Evolutionary conservation across 169 alveolate species (phyloP), one percentile per base, ranked within the genome.

Genomic region (Plasmodium malariae): DNA sequence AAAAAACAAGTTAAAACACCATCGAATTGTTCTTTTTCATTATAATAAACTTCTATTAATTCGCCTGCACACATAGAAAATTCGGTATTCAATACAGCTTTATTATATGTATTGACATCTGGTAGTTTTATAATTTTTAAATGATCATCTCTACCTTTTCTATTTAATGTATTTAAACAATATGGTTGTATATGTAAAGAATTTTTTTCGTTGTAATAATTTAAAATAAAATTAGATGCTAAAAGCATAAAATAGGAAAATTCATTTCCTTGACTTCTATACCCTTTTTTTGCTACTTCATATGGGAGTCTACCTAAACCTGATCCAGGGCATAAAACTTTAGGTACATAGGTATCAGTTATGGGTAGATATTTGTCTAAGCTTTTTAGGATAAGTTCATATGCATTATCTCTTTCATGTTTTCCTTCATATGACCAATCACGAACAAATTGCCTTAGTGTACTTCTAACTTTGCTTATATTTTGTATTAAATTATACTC

Each of bases 11-110:
- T 98, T 28, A 97, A 93, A 34, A 98, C 94, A 30, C 97, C 98
- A 92, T 98, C 99, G 97, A 99, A 98, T 54, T 92, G 74, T 48
- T 93, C 96, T 26, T 37, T 67, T 34, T 85, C 63, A 24, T 93
- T 90, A 59, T 74, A 86, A 76, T 94, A 89, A 0, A 96, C 98
- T 89, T 98, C 99, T 9, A 97, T 95, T 92, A 98, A 98, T 87
- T 98, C 99, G 4, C 99, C 99, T 11, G 99, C 99, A 55, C 98
- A 97, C 98, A 98, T 97, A 43, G 99, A 96, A 74, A 98, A 95
- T 78, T 97, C 98, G 14, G 91, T 67, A 14, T 78, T 80, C 24
- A 59, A 32, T 17, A 88, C 90, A 12, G 87, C 92, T 36, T 76
- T 76, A 37, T 76, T 76, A 36, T 76, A 76, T n/a, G 99, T 98